phyloP scores from a whole-genome alignment of 2,329 filamentous ascomycete genomes.

The Fusarium hainanense region DNA sequence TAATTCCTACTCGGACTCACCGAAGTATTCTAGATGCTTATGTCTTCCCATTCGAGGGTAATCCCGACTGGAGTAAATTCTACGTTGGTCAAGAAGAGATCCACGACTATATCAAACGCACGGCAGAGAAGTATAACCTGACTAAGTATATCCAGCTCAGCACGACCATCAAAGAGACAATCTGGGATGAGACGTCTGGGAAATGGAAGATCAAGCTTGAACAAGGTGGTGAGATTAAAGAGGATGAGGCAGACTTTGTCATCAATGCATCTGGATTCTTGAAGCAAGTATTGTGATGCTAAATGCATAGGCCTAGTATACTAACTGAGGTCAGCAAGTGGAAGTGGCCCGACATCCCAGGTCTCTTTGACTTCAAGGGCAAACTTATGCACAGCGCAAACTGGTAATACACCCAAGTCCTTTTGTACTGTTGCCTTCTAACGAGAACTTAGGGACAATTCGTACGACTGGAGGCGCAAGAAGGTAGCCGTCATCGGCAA shows the following conservation, averaged over 20 bases:
- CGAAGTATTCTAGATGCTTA: constrained; percentile 1
- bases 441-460: background rate
- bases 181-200: background rate
- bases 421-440: background rate
- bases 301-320: background rate
- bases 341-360: constrained; percentile 13
- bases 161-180: constrained; percentile 2
- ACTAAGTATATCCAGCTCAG: constrained; percentile 4
- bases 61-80: constrained; percentile 6
- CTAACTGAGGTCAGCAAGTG: background rate
- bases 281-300: background rate
- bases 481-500: constrained; percentile 7
- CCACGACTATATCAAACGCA: background rate
- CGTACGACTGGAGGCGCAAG: constrained; percentile 1
- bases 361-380: constrained; percentile 13
- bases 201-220: constrained; percentile 15
- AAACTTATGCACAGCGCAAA: constrained; percentile 9
- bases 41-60: constrained; percentile 7
- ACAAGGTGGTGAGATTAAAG: constrained; percentile 1
- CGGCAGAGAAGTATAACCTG: constrained; percentile 7
- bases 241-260: constrained; percentile 11
- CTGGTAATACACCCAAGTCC: background rate
- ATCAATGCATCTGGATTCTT: constrained; percentile 11
- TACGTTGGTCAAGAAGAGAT: background rate
- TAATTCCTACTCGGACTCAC: background rate